A percentile compares a stretch with the other conserved stretches of the same genome.
Evolutionary conservation across 129 eudicot species (phyloP).

Genomic region (Tanacetum coccineum): DNA sequence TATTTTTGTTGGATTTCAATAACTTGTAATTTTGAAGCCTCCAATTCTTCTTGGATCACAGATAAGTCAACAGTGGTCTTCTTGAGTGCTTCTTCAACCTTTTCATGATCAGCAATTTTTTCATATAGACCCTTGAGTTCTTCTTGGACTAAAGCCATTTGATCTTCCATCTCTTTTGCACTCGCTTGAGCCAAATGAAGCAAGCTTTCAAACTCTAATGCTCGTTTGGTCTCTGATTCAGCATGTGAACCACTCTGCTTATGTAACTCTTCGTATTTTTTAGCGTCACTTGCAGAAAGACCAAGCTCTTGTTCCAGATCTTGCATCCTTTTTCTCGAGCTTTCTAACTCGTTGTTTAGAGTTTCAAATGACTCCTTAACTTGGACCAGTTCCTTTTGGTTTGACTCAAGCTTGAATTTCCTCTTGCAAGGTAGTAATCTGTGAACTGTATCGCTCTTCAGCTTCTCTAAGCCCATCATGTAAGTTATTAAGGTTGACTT

Average conservation of each 20-base stretch:
- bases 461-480: conserved; percentile 47
- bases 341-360: conserved; percentile 61
- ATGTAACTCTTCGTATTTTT: conserved; percentile 76
- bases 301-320: conserved; percentile 63
- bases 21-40: conserved; percentile 47
- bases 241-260: conserved; percentile 71
- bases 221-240: conserved; percentile 71
- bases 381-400: conserved; percentile 57
- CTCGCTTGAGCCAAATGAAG: conserved; percentile 70
- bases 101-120: conserved; percentile 64
- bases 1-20: conserved; percentile 44
- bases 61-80: conserved; percentile 47
- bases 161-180: conserved; percentile 71
- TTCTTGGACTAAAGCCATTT: conserved; percentile 55
- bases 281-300: conserved; percentile 52
- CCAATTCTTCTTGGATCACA: conserved; percentile 49
- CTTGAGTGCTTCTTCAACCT: conserved; percentile 68
- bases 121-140: conserved; percentile 63
- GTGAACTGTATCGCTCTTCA: conserved; percentile 49
- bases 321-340: conserved; percentile 57
- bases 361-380: conserved; percentile 66
- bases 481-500: conserved; percentile 51
- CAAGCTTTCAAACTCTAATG: conserved; percentile 62
- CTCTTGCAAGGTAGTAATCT: conserved; percentile 60
- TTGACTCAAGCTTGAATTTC: conserved; percentile 61